A percentile compares a stretch with the other conserved stretches of the same genome.
Evolutionary conservation across 257 asterid genomes (phyloP).

Genomic region (Nicotiana sylvestris): DNA sequence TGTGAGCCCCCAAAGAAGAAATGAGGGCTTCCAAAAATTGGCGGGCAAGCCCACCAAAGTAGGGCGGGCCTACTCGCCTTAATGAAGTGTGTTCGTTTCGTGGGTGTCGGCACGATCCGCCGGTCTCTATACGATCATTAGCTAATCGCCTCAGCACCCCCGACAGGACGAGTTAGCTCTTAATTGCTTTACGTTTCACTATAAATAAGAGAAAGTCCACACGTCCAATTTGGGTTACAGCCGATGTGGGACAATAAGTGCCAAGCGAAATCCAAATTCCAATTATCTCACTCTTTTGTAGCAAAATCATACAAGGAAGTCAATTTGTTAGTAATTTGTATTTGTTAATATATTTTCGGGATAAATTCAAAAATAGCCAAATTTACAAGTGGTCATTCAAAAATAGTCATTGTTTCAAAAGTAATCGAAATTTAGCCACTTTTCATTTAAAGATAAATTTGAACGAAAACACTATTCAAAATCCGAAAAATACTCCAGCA

Average conservation of each 20-base stretch:
- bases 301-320: not conserved
- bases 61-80: conserved; percentile 66
- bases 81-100: conserved; percentile 41
- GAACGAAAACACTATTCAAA: too few relatives aligned
- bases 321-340: not conserved
- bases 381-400: too few relatives aligned
- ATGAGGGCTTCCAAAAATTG: conserved; percentile 80
- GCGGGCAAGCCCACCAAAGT: conserved; percentile 57
- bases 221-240: not conserved
- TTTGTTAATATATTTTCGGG: too few relatives aligned
- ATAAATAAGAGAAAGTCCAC: not conserved
- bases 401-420: too few relatives aligned
- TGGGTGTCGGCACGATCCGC: conserved; percentile 84
- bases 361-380: too few relatives aligned
- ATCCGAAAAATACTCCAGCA: too few relatives aligned
- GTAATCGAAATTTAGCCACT: too few relatives aligned
- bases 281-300: not conserved
- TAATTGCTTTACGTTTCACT: rapidly evolving
- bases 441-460: too few relatives aligned
- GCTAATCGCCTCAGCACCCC: conserved; percentile 67
- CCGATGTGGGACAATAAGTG: not conserved
- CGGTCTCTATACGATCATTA: conserved; percentile 67
- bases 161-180: conserved; percentile 41
- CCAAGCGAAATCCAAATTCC: not conserved
- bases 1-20: conserved; percentile 21